phyloP scores from a whole-genome alignment of 345 rosid genomes.

The Salix caprea region DNA sequence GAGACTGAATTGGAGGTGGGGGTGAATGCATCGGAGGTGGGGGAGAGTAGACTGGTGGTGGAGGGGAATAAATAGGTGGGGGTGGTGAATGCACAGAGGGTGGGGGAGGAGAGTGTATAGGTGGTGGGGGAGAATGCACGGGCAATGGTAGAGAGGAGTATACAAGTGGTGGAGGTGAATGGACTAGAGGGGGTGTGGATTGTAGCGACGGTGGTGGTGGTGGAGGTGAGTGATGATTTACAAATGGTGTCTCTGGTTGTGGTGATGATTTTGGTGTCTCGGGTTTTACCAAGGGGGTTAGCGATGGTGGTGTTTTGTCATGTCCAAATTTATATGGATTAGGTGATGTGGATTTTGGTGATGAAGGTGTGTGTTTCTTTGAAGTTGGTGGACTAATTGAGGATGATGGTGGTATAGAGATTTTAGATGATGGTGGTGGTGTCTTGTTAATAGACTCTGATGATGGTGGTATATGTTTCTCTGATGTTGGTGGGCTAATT shows the following conservation, averaged over 20 bases:
- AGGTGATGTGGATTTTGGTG: not conserved
- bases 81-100: constrained; percentile 20
- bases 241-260: not conserved
- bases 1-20: constrained; percentile 19
- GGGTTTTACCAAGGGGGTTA: not conserved
- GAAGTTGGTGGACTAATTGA: not conserved
- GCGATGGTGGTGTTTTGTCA: not conserved
- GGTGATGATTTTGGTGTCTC: not conserved
- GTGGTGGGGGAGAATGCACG: constrained; percentile 16
- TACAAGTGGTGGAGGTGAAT: constrained; percentile 19
- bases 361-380: not conserved
- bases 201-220: constrained; percentile 7
- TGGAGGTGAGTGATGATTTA: constrained; percentile 1
- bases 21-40: constrained; percentile 22
- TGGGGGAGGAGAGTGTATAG: constrained; percentile 9
- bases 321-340: not conserved
- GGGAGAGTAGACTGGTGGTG: constrained; percentile 6
- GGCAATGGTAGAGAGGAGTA: constrained; percentile 19
- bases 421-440: too few species aligned
- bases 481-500: too few species aligned
- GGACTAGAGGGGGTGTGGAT: constrained; percentile 16
- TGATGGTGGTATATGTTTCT: not conserved
- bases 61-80: not conserved
- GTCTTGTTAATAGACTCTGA: not conserved
- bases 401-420: not conserved